Evolutionary conservation across 192 early-diverging fungal species (phyloP), one percentile per base, ranked within the genome.

Genomic region (Lunasporangiospora selenospora): DNA sequence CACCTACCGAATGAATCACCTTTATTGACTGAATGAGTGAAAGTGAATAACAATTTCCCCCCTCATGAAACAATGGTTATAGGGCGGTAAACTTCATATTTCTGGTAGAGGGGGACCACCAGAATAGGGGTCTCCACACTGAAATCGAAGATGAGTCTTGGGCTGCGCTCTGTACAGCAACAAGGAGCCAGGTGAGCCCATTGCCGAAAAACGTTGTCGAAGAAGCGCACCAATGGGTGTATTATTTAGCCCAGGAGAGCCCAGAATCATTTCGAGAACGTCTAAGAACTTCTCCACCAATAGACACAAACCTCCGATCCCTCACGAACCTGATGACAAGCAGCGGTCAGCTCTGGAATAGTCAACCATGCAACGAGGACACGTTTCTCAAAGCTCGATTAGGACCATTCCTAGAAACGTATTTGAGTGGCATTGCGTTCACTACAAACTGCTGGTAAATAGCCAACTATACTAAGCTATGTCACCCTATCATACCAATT

Each of bases 341-440:
- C 19, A 38, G 24, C 27, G 56, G 44, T 21, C 56, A 58, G 3
- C 56, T 47, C 43, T 58, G 44, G 56, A 9, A 34, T 34, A 27
- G 33, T 18, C n/a, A 47, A 24, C 6, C 32, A 19, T 31, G 32
- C 19, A 58, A 58, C 33, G 55, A 58, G 56, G 56, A 58, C 42
- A 18, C 56, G 1, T 58, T 21, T 34, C 44, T 58, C 8, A 58
- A 58, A 13, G 36, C 55, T 29, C 26, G 43, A 30, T 33, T 58
- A 23, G 41, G 44, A 31, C 56, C 44, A 16, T 47, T 58, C 44
- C 13, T 58, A 8, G 19, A 31, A 1, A 58, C 56, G 1, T 58
- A 58, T 24, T 46, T 58, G 1, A 23, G 42, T 21, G 48, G 21
- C 6, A 43, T 43, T 19, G 4, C 6, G n/a, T n/a, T 18, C 12